phyloP scores from a whole-genome alignment of 495 filamentous ascomycete species.

The Aspergillus ostianus region DNA sequence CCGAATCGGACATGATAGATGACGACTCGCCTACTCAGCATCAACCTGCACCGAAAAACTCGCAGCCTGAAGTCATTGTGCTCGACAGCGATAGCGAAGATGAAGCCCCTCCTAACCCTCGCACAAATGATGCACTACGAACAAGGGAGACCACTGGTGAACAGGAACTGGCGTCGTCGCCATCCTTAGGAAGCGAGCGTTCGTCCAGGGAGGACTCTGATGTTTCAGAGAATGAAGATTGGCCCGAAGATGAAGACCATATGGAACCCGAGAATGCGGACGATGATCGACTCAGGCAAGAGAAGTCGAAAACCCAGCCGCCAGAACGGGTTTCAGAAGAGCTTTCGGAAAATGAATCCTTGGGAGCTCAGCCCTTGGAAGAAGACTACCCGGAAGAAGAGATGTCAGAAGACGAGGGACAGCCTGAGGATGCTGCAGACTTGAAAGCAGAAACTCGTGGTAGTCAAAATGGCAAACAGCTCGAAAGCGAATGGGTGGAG shows the following conservation, averaged over 20 bases:
- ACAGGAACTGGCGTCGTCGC: not conserved
- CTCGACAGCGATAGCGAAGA: slow-evolving; percentile 47
- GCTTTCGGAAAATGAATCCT: slow-evolving; percentile 11
- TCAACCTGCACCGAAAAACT: slow-evolving; percentile 10
- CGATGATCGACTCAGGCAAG: not conserved
- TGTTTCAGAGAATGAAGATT: slow-evolving; percentile 5
- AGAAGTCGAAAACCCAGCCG: not conserved
- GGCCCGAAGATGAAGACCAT: slow-evolving; percentile 2
- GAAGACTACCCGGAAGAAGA: not conserved
- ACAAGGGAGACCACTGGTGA: not conserved
- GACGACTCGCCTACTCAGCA: slow-evolving; percentile 1
- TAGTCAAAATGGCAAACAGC: slow-evolving; percentile 10
- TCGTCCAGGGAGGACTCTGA: slow-evolving; percentile 5
- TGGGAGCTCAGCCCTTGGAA: not conserved
- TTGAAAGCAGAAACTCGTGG: not conserved
- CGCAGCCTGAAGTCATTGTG: slow-evolving; percentile 38
- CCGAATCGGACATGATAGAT: slow-evolving; percentile 12
- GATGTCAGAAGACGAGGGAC: not conserved
- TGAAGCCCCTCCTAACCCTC: slow-evolving; percentile 24
- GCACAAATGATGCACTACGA: not conserved
- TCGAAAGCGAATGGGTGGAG: slow-evolving; percentile 7
- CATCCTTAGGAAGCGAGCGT: not conserved
- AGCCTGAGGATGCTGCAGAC: not conserved
- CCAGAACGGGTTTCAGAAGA: not conserved
- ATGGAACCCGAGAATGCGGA: not conserved